These are phyloP conservation scores for Mollisiaceae sp. DNA, from an alignment of 2,329 filamentous ascomycete genomes.

Conservation along the genomic window DNA sequence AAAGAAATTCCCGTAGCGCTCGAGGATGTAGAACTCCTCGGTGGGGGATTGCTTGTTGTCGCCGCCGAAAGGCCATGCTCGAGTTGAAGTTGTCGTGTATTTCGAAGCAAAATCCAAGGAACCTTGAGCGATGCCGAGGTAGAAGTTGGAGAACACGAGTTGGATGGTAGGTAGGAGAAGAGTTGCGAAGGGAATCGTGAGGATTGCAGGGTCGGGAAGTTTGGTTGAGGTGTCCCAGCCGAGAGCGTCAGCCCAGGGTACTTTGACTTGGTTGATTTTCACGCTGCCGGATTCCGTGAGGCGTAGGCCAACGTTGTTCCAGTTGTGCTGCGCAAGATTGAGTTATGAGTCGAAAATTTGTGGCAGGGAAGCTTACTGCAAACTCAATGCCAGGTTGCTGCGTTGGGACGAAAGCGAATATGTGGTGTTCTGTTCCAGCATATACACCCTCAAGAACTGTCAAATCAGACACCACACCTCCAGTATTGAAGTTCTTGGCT, in stretches of 20 bases:
- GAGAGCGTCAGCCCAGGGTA: constrained; percentile 64
- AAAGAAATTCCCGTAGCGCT: constrained; percentile 67
- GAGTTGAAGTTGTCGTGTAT: constrained; percentile 62
- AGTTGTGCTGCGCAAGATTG: constrained; percentile 52
- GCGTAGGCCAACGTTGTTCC: constrained; percentile 68
- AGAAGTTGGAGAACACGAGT: constrained; percentile 70
- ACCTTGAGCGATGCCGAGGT: constrained; percentile 66
- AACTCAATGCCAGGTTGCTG: constrained; percentile 62
- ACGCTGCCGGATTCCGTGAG: constrained; percentile 68
- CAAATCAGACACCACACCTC: constrained; percentile 68
- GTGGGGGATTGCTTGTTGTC: constrained; percentile 62
- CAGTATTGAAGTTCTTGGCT: constrained; percentile 70
- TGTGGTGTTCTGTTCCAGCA: constrained; percentile 62
- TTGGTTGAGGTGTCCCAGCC: constrained; percentile 61
- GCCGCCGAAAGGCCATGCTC: constrained; percentile 68
- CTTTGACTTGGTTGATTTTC: constrained; percentile 60
- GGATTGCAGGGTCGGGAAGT: constrained; percentile 54
- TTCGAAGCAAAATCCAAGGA: constrained; percentile 58
- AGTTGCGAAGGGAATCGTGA: constrained; percentile 59
- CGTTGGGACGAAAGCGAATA: constrained; percentile 66
- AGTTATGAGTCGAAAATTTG: neutral
- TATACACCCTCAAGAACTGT: constrained; percentile 68
- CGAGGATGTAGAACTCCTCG: constrained; percentile 70
- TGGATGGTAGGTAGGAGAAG: constrained; percentile 68
- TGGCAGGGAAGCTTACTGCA: constrained; percentile 35